Base-by-base conservation (phyloP, 257 asterid species). In the Primulina huaijiensis region DNA sequence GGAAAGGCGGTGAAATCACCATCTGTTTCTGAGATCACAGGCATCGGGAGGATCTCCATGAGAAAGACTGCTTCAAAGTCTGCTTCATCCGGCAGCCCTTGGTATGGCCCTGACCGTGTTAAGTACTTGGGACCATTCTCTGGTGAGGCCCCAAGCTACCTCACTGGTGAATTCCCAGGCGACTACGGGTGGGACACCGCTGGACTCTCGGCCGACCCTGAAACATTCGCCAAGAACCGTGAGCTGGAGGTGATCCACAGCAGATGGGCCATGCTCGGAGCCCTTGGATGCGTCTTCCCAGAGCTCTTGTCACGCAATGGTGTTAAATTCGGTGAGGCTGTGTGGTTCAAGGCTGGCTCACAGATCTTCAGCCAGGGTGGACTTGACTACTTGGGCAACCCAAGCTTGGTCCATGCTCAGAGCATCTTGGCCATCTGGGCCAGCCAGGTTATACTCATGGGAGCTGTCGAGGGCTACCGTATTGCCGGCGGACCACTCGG, bases 131-230 rank as follows among this genome's bases (percentile, higher is more conserved):
- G 85, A 2, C 85, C 82, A 71, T 77, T 82, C 74, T 79, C 84
- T 9, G 84, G 84, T 0, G 82, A 82, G 69, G 14, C 86, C 27
- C 86, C 84, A 11, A 76, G 80, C 67, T 82, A 82, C 66, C 77
- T 82, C 35, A 81, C 74, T 0, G 84, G 84, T 35, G 80, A 82
- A 11, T 82, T 82, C 71, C 84, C 87, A 20, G 82, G 87, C 34
- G 87, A 82, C 55, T 82, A 82, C 29, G 84, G 84, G 0, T 82
- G 84, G 84, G 87, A 82, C 67, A 79, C 87, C 30, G 87, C 81
- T 3, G 87, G 87, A 19, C 82, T 82, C 23, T 82, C 86, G 35
- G 82, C 84, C n/a, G 84, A 82, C 43, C 87, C 84, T 0, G 82
- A 80, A 23, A 80, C 82, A 2, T 80, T 77, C n/a, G 70, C 77